Conservation (phyloP, 805 yeast species). For the Saccharomyces mikatae region DNA sequence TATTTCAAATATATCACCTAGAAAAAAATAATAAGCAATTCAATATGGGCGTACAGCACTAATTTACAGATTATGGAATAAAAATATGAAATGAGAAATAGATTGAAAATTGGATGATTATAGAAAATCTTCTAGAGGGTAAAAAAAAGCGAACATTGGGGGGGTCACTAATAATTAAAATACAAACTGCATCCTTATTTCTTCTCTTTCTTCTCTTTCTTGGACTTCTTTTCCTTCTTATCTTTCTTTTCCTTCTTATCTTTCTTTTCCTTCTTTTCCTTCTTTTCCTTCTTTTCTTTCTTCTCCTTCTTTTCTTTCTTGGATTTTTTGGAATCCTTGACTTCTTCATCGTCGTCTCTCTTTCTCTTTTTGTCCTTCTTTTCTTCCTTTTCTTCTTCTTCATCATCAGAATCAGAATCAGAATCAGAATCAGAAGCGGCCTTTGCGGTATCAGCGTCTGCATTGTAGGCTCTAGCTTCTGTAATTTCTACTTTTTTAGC, state of each 20-base stretch:
- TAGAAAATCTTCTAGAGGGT: not conserved
- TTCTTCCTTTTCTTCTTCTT: conserved; percentile 31
- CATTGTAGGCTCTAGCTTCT: conserved; percentile 83
- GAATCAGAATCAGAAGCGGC: conserved; percentile 33
- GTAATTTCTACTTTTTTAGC: conserved; percentile 80
- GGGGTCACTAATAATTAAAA: not conserved
- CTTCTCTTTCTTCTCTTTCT: conserved; percentile 8
- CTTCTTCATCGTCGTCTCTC: conserved; percentile 27
- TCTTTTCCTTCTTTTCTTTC: conserved; percentile 12
- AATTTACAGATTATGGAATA: conserved; percentile 8
- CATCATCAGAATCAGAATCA: conserved; percentile 32
- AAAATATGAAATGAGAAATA: not conserved
- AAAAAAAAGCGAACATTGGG: not conserved
- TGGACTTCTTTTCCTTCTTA: conserved; percentile 29
- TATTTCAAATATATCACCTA: not conserved
- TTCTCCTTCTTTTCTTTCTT: conserved; percentile 31
- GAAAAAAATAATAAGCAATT: not conserved
- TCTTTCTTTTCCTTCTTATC: conserved; percentile 32
- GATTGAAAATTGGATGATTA: not conserved
- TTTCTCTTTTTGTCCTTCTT: conserved; percentile 29
- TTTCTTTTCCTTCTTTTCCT: conserved; percentile 27
- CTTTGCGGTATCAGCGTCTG: conserved; percentile 67
- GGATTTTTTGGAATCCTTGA: conserved; percentile 29
- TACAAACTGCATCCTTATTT: not conserved
- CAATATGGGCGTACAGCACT: conserved; percentile 3